A percentile compares a stretch with the other conserved stretches of the same genome.
Evolutionary conservation across 2,329 filamentous ascomycete genomes (phyloP).

Genomic region (Macroventuria anomochaeta): DNA sequence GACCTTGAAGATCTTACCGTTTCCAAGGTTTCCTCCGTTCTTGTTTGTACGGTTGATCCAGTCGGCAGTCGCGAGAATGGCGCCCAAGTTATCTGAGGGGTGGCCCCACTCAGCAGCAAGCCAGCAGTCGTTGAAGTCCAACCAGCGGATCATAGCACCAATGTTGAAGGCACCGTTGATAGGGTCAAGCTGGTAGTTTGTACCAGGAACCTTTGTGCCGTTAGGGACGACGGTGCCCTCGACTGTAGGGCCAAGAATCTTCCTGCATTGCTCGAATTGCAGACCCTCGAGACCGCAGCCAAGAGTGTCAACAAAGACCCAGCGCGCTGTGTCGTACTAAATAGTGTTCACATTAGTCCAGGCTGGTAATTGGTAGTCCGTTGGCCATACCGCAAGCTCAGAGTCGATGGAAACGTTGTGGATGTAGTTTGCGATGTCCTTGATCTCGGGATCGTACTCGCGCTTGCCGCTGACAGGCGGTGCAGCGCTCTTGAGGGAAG

Average conservation of each 20-base stretch:
- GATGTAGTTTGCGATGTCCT: conserved; percentile 93
- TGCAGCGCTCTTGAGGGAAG: conserved; percentile 45
- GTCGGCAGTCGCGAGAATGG: conserved; percentile 94
- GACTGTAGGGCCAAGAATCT: conserved; percentile 90
- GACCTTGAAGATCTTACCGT: conserved; percentile 82
- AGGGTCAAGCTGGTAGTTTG: conserved; percentile 91
- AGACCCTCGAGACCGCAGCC: conserved; percentile 96
- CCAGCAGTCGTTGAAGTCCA: conserved; percentile 99
- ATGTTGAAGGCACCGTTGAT: conserved; percentile 99
- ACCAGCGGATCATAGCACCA: conserved; percentile 97
- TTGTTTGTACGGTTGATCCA: conserved; percentile 96
- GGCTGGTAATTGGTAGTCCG: not conserved
- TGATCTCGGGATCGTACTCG: conserved; percentile 89
- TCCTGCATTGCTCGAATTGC: conserved; percentile 93
- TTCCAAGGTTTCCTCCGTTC: conserved; percentile 74
- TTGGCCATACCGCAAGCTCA: conserved; percentile 80
- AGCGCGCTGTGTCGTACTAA: conserved; percentile 92
- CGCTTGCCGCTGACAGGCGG: conserved; percentile 41
- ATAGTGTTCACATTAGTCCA: conserved; percentile 24
- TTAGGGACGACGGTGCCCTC: conserved; percentile 90
- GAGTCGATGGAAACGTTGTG: conserved; percentile 91
- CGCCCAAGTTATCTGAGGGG: conserved; percentile 96
- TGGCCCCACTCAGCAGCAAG: conserved; percentile 98
- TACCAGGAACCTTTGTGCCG: conserved; percentile 88
- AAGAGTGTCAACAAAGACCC: conserved; percentile 95